A percentile compares a stretch with the other conserved stretches of the same genome.
These are phyloP conservation scores for Umbelopsis isabellina DNA, from an alignment of 192 early-diverging fungal genomes.

Conservation along the genomic window DNA sequence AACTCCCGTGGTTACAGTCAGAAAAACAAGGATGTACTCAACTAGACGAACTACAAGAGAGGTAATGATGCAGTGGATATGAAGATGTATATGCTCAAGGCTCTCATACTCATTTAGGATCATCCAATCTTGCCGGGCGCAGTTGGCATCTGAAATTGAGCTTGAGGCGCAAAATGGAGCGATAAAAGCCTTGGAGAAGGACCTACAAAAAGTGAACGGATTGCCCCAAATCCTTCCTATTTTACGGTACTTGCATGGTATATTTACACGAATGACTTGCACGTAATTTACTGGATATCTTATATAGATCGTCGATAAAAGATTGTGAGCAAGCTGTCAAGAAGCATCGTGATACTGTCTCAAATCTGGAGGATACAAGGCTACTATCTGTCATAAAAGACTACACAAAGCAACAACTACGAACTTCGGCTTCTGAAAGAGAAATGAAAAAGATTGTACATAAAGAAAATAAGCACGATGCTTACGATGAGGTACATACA, in stretches of 20 bases:
- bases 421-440: not conserved
- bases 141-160: not conserved
- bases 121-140: not conserved
- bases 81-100: not conserved
- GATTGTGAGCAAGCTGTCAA: not conserved
- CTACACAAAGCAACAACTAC: not conserved
- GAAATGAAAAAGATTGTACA: not conserved
- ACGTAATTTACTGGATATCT: not conserved
- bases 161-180: not conserved
- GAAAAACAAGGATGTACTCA: not conserved
- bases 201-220: not conserved
- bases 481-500: not conserved
- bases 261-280: not conserved
- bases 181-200: not conserved
- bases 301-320: not conserved
- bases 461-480: not conserved
- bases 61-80: not conserved
- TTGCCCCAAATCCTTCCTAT: constrained; percentile 8
- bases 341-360: not conserved
- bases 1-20: not conserved
- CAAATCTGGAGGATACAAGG: not conserved
- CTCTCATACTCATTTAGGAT: not conserved
- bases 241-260: not conserved
- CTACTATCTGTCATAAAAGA: not conserved
- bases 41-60: not conserved